Base-by-base conservation (phyloP, 2,329 filamentous ascomycete species). In the Thelonectria discophora region DNA sequence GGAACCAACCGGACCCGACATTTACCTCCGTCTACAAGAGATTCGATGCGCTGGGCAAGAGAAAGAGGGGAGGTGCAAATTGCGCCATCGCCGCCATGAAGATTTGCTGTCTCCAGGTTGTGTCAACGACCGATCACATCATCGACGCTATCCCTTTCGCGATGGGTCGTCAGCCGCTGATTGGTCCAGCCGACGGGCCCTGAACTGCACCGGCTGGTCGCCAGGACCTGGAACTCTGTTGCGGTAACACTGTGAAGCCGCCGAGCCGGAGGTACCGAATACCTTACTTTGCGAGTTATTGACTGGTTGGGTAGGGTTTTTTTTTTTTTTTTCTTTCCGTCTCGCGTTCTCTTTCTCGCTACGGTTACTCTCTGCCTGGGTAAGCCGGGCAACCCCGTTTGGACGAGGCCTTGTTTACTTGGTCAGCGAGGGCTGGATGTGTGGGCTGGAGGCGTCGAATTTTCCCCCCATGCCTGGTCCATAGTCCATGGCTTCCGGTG, bases 81-180 rank as follows among this genome's bases (percentile, higher is more conserved):
- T 74, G 77, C 75, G 76, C 74, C 72, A 77, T 78, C 72, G 75
- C 71, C 69, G 68, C 71, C 68, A 69, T 69, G 58, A 72, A 68
- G 64, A 71, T 65, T 46, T 67, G 67, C 68, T 65, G 63, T 66
- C 66, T 70, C 57, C 59, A 63, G 68, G 71, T 70, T 72, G 69
- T 63, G 72, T 74, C 71, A 73, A 72, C 73, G 73, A 77, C 69
- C 74, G 77, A 82, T 82, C 80, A 82, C 81, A 80, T 82, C 81
- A 82, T 82, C 80, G 76, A 77, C 80, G 80, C 80, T 81, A 82
- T 77, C 64, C 75, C 80, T 79, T 79, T 81, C 79, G 79, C 78
- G 78, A 80, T 77, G 74, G 68, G 64, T 59, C 52, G 62, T 60
- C 66, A 63, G 60, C 58, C 59, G 52, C 63, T 78, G 74, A 80